Conservation (phyloP, 208 protist species). For the Acanthamoeba rhysodes region DNA sequence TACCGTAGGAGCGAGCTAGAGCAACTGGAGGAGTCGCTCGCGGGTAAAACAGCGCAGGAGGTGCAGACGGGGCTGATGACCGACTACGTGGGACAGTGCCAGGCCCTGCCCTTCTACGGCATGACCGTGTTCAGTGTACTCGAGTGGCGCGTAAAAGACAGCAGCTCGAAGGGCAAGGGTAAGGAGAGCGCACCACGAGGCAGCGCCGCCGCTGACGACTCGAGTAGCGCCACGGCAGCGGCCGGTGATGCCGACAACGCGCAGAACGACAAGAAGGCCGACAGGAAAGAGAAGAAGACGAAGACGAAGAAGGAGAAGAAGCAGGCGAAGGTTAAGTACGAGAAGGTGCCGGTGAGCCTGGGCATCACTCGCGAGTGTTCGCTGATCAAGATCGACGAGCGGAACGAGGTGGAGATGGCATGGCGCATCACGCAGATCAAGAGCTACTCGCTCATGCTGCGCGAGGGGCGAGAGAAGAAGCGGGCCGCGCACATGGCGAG, state of each 20-base stretch:
- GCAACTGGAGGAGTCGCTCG: background rate
- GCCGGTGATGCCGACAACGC: background rate
- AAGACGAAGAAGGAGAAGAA: constrained; percentile 35
- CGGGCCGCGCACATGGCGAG: background rate
- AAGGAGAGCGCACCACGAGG: background rate
- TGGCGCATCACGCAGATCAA: constrained; percentile 46
- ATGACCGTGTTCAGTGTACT: constrained; percentile 52
- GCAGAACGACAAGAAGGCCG: background rate
- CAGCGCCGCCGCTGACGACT: background rate
- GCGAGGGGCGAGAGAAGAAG: background rate
- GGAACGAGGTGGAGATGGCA: constrained; percentile 53
- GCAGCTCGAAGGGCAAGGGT: background rate
- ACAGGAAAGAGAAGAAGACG: background rate
- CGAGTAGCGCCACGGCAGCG: background rate
- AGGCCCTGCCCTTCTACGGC: constrained; percentile 59
- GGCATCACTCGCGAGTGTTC: constrained; percentile 68
- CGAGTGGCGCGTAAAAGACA: constrained; percentile 31
- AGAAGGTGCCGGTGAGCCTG: constrained; percentile 50
- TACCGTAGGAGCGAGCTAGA: constrained; percentile 1
- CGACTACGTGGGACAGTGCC: constrained; percentile 12
- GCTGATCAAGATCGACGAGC: constrained; percentile 63
- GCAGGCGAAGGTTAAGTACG: constrained; percentile 43
- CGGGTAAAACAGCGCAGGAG: background rate
- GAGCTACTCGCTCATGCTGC: constrained; percentile 20
- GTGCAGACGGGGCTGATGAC: background rate